Evolutionary conservation across 23 red algal genomes (phyloP).

Genomic region (Chondrus crispus): DNA sequence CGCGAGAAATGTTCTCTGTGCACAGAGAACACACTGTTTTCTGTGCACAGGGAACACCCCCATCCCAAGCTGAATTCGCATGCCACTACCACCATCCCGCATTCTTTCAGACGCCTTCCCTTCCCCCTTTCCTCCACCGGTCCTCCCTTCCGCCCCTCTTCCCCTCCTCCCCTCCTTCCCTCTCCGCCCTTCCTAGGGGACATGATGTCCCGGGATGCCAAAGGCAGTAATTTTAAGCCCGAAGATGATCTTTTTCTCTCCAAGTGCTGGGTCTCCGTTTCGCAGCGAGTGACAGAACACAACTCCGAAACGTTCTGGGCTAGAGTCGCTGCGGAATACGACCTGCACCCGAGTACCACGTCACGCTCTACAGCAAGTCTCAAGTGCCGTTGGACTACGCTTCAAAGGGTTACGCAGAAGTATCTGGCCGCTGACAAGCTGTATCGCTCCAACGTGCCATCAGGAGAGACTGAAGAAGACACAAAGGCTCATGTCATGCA

Average conservation of each 20-base stretch:
- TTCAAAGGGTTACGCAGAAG: background rate
- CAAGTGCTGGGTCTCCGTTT: background rate
- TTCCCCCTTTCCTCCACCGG: too few species aligned
- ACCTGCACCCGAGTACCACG: background rate
- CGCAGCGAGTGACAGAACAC: background rate
- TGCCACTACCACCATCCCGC: too few species aligned
- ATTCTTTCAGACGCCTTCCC: too few species aligned
- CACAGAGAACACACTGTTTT: too few species aligned
- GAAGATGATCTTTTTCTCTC: background rate
- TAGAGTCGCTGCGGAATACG: background rate
- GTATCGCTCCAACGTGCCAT: background rate
- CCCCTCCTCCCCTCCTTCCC: too few species aligned
- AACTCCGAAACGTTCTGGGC: conserved; percentile 8
- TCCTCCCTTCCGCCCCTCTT: too few species aligned
- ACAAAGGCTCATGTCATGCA: background rate
- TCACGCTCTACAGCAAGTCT: background rate
- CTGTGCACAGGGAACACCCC: too few species aligned
- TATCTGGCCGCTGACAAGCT: conserved; percentile 14
- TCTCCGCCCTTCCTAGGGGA: too few species aligned
- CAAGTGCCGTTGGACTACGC: background rate
- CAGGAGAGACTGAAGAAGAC: background rate
- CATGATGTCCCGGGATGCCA: too few species aligned
- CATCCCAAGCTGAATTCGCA: too few species aligned
- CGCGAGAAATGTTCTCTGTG: too few species aligned
- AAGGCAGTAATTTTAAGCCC: background rate